Percentiles rank a stretch among this genome's conserved stretches.
Conservation (phyloP, 768 basidiomycete species). For the Lentinus brumalis region DNA sequence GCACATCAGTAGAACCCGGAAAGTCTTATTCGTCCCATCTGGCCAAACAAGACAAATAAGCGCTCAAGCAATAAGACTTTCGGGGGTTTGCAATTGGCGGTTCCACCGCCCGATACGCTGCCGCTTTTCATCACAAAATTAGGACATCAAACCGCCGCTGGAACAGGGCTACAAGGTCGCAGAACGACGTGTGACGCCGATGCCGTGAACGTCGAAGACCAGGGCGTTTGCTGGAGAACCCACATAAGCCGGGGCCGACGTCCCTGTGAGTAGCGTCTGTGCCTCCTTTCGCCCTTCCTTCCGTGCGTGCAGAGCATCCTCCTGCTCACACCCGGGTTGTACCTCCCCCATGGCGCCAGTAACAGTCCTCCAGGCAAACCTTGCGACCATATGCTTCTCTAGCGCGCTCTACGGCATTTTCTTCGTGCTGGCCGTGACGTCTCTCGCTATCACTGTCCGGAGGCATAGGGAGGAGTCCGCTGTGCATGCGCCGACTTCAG, state of each 20-base stretch:
- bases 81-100: too few relatives aligned
- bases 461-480: background rate
- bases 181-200: background rate
- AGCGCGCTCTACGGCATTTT: slow-evolving; percentile 8
- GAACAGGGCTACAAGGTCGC: background rate
- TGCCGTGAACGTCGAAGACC: background rate
- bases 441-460: background rate
- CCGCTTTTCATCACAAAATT: too few relatives aligned
- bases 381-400: slow-evolving; percentile 2
- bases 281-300: background rate
- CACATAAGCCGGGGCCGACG: background rate
- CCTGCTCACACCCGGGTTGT: background rate
- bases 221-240: background rate
- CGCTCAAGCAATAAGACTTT: too few relatives aligned
- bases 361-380: background rate
- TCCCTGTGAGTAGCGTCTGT: background rate
- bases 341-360: background rate
- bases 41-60: too few relatives aligned
- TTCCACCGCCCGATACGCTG: too few relatives aligned
- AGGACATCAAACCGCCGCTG: background rate
- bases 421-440: background rate
- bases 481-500: too few relatives aligned
- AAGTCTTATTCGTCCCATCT: too few relatives aligned
- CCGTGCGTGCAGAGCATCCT: background rate
- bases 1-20: too few relatives aligned